phyloP scores from a whole-genome alignment of 257 asterid species.

The Solanum ossicruentum region DNA sequence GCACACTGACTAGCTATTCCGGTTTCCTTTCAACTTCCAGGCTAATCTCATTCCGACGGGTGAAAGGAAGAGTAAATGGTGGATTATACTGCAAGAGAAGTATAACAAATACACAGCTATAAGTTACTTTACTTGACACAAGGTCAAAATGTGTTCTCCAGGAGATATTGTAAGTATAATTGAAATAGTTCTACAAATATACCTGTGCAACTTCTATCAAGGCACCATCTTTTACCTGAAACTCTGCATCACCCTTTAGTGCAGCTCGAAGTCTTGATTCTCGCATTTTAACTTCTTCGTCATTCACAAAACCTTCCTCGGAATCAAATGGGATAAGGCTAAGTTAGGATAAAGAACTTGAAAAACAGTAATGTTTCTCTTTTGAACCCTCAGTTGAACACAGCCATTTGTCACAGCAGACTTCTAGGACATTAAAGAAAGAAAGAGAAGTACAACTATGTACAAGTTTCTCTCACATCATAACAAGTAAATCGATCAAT shows the following conservation, averaged over 20 bases:
- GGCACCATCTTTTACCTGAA: constrained; percentile 39
- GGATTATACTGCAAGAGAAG: constrained; percentile 75
- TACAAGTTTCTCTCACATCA: not conserved
- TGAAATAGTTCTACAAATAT: not conserved
- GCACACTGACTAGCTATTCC: constrained; percentile 14
- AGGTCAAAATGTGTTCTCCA: not conserved
- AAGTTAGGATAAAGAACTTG: not conserved
- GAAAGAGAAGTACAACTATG: not conserved
- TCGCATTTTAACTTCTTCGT: constrained; percentile 55
- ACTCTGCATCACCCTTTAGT: constrained; percentile 34
- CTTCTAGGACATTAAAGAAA: not conserved
- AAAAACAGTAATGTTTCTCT: not conserved
- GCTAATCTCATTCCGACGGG: constrained; percentile 82
- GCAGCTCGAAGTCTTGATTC: constrained; percentile 48
- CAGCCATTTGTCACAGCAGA: not conserved
- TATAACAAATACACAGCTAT: not conserved
- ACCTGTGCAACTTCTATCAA: constrained; percentile 82
- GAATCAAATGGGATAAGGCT: not conserved
- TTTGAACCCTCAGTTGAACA: not conserved
- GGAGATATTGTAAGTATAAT: not conserved
- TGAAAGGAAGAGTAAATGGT: constrained; percentile 78
- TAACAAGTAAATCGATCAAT: not conserved
- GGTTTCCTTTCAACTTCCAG: constrained; percentile 73
- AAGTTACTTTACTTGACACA: not conserved
- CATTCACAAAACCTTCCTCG: constrained; percentile 59